Evolutionary conservation across 805 yeast genomes (phyloP), one percentile per base, ranked within the genome.

Genomic region (Priceomyces castillae): DNA sequence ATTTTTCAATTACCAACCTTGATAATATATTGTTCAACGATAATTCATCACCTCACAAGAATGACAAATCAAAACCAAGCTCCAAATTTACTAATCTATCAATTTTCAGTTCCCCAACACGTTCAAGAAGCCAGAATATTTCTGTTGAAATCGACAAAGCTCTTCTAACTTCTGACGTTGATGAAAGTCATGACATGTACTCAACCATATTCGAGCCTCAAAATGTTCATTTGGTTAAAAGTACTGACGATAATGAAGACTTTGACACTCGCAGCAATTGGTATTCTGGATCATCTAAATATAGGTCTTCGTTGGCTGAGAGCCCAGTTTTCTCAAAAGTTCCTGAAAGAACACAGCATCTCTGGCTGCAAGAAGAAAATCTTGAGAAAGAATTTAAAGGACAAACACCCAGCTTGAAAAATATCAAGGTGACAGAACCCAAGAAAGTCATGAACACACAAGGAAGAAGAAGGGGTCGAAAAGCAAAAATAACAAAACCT

Each of bases 81-180:
- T 20, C 23, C 15, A 28, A 19, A 20, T n/a, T 31, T 22, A 11
- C 37, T 35, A 20, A 39, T 19, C 17, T 7, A 34, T 26, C 19
- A 14, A 31, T 44, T 9, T 40, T 37, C 36, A 51, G 57, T 34
- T 56, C 60, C 3, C 58, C 59, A 7, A 28, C 43, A 4, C 34
- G 34, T 5, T 40, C 41, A 7, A 36, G 40, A n/a, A 22, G 42
- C 17, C 48, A 43, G n/a, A 31, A 40, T 7, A 46, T 51, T 2
- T 52, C 51, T 6, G 46, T 55, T 19, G 58, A 51, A 18, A 49
- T 58, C 4, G 58, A 57, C 44, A 41, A 48, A 22, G 60, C 51
- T 6, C 52, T 57, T 25, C 37, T 56, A 26, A 56, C 57, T 5
- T 54, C 61, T 10, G 61, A 58, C 16, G 35, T 20, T 7, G 44